Percentiles rank a stretch among this genome's conserved stretches.
phyloP scores from a whole-genome alignment of 257 asterid species.

The Verbascum thapsus region DNA sequence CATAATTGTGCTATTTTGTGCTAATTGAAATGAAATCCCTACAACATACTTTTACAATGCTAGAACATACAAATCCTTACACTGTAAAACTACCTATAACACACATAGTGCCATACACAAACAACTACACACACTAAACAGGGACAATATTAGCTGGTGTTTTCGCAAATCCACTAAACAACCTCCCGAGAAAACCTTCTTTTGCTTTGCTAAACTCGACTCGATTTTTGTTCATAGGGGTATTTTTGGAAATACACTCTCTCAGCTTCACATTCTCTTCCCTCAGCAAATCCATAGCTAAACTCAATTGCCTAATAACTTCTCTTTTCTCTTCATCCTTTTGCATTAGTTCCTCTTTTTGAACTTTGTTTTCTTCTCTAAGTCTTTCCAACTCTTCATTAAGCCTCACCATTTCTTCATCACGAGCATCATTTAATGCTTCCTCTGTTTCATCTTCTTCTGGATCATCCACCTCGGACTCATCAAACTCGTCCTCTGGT shows the following conservation, averaged over 20 bases:
- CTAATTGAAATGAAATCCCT: constrained; percentile 21
- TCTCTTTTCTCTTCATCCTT: constrained; percentile 93
- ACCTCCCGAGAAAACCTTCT: constrained; percentile 58
- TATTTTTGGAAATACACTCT: constrained; percentile 35
- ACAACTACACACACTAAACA: constrained; percentile 22
- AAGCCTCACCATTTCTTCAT: constrained; percentile 38
- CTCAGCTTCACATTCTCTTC: constrained; percentile 65
- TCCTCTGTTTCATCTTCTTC: constrained; percentile 48
- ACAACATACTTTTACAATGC: constrained; percentile 18
- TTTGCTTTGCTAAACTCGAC: constrained; percentile 38
- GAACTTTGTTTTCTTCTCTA: constrained; percentile 52
- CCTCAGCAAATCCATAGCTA: constrained; percentile 66
- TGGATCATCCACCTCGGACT: constrained; percentile 86
- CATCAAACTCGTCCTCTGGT: constrained; percentile 52
- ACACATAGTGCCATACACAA: constrained; percentile 10
- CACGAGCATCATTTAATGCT: constrained; percentile 26
- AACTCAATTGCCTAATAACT: constrained; percentile 76
- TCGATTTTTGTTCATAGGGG: constrained; percentile 43
- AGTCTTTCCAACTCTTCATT: constrained; percentile 62
- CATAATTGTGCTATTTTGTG: constrained; percentile 7
- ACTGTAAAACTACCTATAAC: constrained; percentile 11
- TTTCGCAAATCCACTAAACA: constrained; percentile 51
- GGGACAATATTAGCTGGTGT: constrained; percentile 41
- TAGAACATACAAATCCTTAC: background rate
- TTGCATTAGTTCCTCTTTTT: constrained; percentile 47